Percentiles rank a stretch among this genome's conserved stretches.
These are phyloP conservation scores for Coniferiporia weirii DNA, from an alignment of 1,284 basidiomycete species.

Conservation along the genomic window DNA sequence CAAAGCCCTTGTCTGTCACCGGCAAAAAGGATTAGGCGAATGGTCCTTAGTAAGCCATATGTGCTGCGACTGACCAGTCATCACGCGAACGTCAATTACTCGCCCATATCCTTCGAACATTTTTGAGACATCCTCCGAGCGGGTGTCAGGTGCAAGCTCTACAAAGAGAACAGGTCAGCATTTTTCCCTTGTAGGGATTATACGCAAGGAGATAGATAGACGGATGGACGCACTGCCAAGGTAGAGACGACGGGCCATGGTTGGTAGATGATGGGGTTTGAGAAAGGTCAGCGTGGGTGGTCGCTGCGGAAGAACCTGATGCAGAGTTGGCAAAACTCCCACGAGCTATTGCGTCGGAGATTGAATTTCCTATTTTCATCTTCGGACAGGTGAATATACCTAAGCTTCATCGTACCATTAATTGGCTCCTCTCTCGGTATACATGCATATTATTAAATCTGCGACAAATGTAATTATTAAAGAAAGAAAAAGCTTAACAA, in stretches of 20 bases:
- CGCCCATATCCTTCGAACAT: constrained; percentile 84
- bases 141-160: constrained; percentile 78
- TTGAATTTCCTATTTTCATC: neutral
- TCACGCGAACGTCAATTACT: constrained; percentile 87
- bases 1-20: constrained; percentile 56
- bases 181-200: neutral
- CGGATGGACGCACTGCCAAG: constrained; percentile 60
- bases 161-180: constrained; percentile 1
- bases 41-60: neutral
- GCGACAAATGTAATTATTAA: neutral
- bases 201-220: constrained; percentile 11
- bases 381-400: neutral
- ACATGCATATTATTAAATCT: neutral
- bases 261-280: constrained; percentile 31
- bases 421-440: too few relatives aligned
- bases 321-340: neutral
- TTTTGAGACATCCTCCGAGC: constrained; percentile 75
- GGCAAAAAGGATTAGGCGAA: neutral
- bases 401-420: neutral
- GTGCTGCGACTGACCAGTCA: constrained; percentile 63
- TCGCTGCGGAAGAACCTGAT: neutral
- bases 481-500: neutral
- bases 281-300: constrained; percentile 21
- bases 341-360: neutral
- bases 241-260: constrained; percentile 79